Conservation (phyloP, 768 basidiomycete genomes). For the Kwoniella bestiolae region DNA sequence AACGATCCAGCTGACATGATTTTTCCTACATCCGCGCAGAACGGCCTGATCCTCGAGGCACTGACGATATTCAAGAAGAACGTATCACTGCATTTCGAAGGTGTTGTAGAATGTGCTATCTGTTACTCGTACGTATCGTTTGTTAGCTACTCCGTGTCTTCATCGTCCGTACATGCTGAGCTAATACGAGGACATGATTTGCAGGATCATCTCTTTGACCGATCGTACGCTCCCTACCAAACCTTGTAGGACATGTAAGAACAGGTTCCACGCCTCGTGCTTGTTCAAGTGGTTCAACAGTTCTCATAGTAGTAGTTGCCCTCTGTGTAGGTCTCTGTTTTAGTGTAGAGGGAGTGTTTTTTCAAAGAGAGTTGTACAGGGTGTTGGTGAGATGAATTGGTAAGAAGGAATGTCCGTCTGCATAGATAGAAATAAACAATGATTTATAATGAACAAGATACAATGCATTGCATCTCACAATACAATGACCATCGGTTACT, state of each 20-base stretch:
- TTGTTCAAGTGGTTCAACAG: conserved; percentile 70
- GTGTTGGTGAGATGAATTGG: no score
- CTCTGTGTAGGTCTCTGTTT: conserved; percentile 74
- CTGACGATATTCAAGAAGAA: conserved; percentile 91
- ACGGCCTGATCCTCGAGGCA: conserved; percentile 86
- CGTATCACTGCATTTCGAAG: conserved; percentile 88
- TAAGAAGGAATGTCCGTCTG: not conserved
- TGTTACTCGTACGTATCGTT: conserved; percentile 54
- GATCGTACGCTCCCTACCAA: conserved; percentile 87
- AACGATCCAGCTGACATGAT: not conserved
- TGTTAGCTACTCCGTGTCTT: no score
- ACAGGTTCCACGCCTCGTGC: conserved; percentile 89
- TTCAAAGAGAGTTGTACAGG: not conserved
- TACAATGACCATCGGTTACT: no score
- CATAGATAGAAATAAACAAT: no score
- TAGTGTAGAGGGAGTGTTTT: no score
- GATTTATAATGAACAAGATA: not conserved
- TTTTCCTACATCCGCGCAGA: conserved; percentile 62
- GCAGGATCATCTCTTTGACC: conserved; percentile 84
- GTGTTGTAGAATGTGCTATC: conserved; percentile 96
- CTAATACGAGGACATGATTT: not conserved
- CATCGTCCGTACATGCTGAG: not conserved
- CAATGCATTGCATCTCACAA: conserved; percentile 4
- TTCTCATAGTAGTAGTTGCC: conserved; percentile 82
- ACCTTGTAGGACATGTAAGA: conserved; percentile 91